Evolutionary conservation across 495 filamentous ascomycete species (phyloP).

Genomic region (Talaromyces ruber): DNA sequence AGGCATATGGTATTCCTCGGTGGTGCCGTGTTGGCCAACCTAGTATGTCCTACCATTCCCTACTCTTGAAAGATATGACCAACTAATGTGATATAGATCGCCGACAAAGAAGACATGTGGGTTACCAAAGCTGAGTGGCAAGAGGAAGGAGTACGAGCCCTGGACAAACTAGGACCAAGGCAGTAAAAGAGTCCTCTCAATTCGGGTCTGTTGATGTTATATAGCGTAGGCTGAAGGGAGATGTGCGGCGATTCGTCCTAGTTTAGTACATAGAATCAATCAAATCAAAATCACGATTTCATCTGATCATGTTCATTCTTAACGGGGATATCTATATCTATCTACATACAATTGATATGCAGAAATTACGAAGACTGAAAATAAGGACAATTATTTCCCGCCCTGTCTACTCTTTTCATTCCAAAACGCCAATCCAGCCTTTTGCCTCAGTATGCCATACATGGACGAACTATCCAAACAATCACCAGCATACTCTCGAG

Average conservation of each 20-base stretch:
- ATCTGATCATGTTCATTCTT: neutral
- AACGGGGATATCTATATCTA: neutral
- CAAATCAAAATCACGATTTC: constrained; percentile 1
- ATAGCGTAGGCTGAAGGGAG: constrained; percentile 5
- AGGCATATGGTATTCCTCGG: constrained; percentile 99
- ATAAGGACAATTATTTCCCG: neutral
- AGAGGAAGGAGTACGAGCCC: constrained; percentile 76
- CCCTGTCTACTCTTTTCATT: constrained; percentile 36
- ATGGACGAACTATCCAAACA: constrained; percentile 38
- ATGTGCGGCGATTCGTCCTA: neutral
- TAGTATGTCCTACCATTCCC: constrained; percentile 41
- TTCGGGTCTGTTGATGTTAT: neutral
- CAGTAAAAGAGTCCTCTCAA: constrained; percentile 14
- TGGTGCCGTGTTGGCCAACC: constrained; percentile 92
- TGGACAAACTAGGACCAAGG: constrained; percentile 88
- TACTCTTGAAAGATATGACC: neutral
- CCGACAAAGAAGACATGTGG: constrained; percentile 98
- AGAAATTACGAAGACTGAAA: neutral
- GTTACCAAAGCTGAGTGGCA: constrained; percentile 94
- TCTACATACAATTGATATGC: neutral
- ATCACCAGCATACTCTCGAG: constrained; percentile 31
- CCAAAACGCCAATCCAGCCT: constrained; percentile 35
- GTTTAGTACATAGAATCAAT: constrained; percentile 5
- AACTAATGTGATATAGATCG: constrained; percentile 51
- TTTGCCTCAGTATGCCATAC: constrained; percentile 35